Evolutionary conservation across 805 yeast species (phyloP).

Genomic region (Candida pini): DNA sequence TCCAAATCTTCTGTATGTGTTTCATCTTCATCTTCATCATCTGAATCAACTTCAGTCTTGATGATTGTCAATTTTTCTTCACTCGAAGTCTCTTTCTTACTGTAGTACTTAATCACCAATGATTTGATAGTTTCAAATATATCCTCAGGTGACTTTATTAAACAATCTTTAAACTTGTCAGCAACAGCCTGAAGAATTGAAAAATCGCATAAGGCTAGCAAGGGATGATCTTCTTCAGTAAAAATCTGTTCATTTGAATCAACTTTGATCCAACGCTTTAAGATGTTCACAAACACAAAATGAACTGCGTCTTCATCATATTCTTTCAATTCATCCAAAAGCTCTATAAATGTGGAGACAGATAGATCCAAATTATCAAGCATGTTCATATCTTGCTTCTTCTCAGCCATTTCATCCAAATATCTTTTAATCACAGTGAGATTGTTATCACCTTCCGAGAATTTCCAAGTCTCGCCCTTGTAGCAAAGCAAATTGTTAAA

Average conservation of each 20-base stretch:
- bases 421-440: slow-evolving; percentile 22
- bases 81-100: not conserved
- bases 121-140: slow-evolving; percentile 45
- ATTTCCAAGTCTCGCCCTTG: slow-evolving; percentile 34
- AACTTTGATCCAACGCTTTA: slow-evolving; percentile 55
- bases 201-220: slow-evolving; percentile 50
- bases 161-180: slow-evolving; percentile 48
- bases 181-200: slow-evolving; percentile 60
- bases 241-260: slow-evolving; percentile 10
- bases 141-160: slow-evolving; percentile 52
- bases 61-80: slow-evolving; percentile 2
- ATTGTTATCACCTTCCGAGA: slow-evolving; percentile 35
- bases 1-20: slow-evolving; percentile 27
- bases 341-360: slow-evolving; percentile 29
- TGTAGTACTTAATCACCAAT: slow-evolving; percentile 25
- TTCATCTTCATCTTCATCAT: slow-evolving; percentile 32
- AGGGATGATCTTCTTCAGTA: slow-evolving; percentile 40
- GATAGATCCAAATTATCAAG: slow-evolving; percentile 38
- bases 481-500: slow-evolving; percentile 19
- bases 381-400: slow-evolving; percentile 14
- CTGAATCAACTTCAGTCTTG: slow-evolving; percentile 30
- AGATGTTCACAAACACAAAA: slow-evolving; percentile 41
- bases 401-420: slow-evolving; percentile 5
- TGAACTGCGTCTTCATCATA: slow-evolving; percentile 44
- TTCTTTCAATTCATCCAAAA: slow-evolving; percentile 31